Evolutionary conservation across 768 basidiomycete genomes (phyloP).

Genomic region (Clitopilus hobsonii): DNA sequence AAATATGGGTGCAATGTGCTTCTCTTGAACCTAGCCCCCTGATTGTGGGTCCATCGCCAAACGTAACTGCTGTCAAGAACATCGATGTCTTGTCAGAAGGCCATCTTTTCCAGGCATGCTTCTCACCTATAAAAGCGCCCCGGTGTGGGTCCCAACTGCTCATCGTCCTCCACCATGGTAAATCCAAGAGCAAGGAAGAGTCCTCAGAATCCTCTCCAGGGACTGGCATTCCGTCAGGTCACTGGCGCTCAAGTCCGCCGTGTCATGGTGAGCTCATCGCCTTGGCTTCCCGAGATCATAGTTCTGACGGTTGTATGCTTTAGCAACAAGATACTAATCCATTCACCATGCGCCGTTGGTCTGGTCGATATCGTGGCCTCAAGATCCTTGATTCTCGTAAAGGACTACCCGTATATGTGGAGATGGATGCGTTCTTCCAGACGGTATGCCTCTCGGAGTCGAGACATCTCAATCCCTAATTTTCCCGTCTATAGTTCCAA

Average conservation of each 20-base stretch:
- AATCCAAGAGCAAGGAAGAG: background rate
- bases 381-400: constrained; percentile 83
- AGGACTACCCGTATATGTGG: constrained; percentile 85
- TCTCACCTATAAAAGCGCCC: background rate
- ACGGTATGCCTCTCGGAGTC: constrained; percentile 52
- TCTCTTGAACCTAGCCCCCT: background rate
- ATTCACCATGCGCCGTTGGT: constrained; percentile 78
- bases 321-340: constrained; percentile 84
- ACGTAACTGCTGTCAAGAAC: constrained; percentile 10
- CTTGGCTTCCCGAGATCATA: background rate
- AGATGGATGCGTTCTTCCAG: constrained; percentile 90
- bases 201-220: constrained; percentile 46
- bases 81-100: too few relatives aligned
- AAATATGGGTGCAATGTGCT: too few relatives aligned
- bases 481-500: constrained; percentile 42
- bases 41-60: background rate
- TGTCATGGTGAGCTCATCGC: constrained; percentile 56
- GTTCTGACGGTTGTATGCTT: constrained; percentile 7
- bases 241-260: constrained; percentile 58
- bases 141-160: background rate
- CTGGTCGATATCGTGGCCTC: constrained; percentile 57
- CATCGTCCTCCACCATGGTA: background rate
- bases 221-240: constrained; percentile 68
- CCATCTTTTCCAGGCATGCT: background rate
- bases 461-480: background rate